Base-by-base conservation (phyloP, 2,329 filamentous ascomycete species). In the Remersonia thermophila region DNA sequence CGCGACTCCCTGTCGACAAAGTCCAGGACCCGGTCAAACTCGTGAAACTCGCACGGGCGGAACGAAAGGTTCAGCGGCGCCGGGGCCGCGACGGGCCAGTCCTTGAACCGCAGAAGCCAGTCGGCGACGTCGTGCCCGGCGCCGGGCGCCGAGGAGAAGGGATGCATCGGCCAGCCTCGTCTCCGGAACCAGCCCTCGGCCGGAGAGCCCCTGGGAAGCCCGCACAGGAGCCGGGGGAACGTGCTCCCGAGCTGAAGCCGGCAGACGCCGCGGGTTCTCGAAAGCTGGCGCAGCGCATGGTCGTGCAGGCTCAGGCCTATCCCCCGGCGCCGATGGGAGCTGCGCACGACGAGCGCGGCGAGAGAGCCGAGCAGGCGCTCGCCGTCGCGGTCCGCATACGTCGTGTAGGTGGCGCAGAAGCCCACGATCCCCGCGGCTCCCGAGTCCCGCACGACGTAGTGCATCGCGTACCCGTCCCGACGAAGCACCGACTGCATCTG, bases 331-430 rank as follows among this genome's bases (percentile, higher is more conserved):
- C 65, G 61, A 48, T 63, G 64, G 1, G 60, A 55, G 25, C 64
- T 57, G 23, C 61, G 63, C 14, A 77, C 71, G 25, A 77, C 51
- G 18, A 77, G 52, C 9, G 65, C 54, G 9, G 71, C 71, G 23
- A 77, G 50, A 3, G 69, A 76, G 7, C 71, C 73, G 32, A 76
- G 60, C 28, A 74, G 56, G 25, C 61, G 61, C 42, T 72, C 66
- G 14, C 61, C 63, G 27, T 60, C 64, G 42, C 63, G 64, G 43
- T 73, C 67, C 31, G 66, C 62, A 51, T 70, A 75, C 3, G 67
- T 72, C 20, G 71, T 68, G 48, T 71, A 77, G 7, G 71, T 75
- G 8, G 71, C 71, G 47, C 71, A 76, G 42, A 77, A 76, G 0
- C 71, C 73, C 27, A 77, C 49, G 16, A 71, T 46, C 26, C 13